phyloP scores from a whole-genome alignment of 2,329 filamentous ascomycete species.

The Cladosporium sp. region DNA sequence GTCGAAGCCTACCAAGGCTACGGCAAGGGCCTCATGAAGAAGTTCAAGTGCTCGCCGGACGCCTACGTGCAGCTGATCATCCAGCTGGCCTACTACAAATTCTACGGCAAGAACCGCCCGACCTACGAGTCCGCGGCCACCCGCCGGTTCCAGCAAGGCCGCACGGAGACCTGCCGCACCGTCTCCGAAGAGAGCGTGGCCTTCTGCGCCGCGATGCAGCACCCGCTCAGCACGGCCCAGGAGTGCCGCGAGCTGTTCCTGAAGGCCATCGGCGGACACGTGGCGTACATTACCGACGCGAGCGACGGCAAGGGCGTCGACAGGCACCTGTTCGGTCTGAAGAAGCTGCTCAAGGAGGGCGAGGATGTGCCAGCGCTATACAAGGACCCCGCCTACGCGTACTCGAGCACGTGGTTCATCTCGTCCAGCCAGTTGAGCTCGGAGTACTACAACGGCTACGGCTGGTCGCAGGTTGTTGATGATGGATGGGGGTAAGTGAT shows the following conservation, averaged over 20 bases:
- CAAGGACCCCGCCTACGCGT: conserved; percentile 76
- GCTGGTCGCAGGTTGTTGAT: conserved; percentile 96
- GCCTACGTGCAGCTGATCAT: conserved; percentile 99
- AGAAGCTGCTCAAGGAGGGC: conserved; percentile 75
- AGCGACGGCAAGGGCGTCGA: conserved; percentile 92
- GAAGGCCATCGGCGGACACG: conserved; percentile 71
- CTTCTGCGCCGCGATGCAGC: conserved; percentile 82
- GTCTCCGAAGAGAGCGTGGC: conserved; percentile 88
- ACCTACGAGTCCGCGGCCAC: conserved; percentile 97
- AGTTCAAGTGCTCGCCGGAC: conserved; percentile 96
- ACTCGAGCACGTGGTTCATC: conserved; percentile 84
- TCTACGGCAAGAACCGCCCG: conserved; percentile 95
- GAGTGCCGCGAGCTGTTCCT: conserved; percentile 70
- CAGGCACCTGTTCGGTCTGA: conserved; percentile 92
- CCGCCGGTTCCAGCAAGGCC: conserved; percentile 89
- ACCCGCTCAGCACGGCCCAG: conserved; percentile 57
- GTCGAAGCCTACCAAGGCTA: conserved; percentile 97
- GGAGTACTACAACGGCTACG: conserved; percentile 98
- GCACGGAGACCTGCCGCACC: conserved; percentile 89
- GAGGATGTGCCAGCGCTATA: conserved; percentile 79
- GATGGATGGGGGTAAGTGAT: conserved; percentile 86
- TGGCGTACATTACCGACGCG: conserved; percentile 85
- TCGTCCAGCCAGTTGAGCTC: conserved; percentile 84
- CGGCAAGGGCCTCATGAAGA: conserved; percentile 97
- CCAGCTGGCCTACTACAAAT: conserved; percentile 96